Evolutionary conservation across 441 rosid species (phyloP).

Genomic region (Mallotus japonicus): DNA sequence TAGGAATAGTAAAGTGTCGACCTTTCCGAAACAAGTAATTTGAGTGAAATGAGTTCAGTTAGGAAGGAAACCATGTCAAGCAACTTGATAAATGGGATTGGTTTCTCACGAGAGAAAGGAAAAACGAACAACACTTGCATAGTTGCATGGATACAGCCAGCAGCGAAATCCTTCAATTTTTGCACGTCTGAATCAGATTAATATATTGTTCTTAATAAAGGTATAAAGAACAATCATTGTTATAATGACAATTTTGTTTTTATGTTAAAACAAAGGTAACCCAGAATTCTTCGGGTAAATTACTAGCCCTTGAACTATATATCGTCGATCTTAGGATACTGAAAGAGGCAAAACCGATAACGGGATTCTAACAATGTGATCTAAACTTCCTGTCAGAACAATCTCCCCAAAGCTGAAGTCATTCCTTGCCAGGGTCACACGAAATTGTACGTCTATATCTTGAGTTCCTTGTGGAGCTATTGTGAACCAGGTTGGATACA

Average conservation of each 20-base stretch:
- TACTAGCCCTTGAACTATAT: neutral
- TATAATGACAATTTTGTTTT: neutral
- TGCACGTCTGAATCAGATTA: neutral
- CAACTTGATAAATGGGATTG: neutral
- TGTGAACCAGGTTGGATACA: constrained; percentile 68
- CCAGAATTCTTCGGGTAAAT: neutral
- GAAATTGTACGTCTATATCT: constrained; percentile 49
- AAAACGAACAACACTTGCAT: neutral
- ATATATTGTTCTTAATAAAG: neutral
- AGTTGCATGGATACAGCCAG: neutral
- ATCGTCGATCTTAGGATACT: neutral
- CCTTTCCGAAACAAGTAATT: no score
- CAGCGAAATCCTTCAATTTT: neutral
- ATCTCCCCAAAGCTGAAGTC: constrained; percentile 74
- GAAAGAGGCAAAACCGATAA: constrained; percentile 52
- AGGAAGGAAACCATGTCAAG: neutral
- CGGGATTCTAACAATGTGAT: constrained; percentile 70
- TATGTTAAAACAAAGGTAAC: neutral
- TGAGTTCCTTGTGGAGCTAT: constrained; percentile 48
- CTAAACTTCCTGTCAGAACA: constrained; percentile 60
- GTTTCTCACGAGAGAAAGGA: neutral
- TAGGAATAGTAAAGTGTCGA: no score
- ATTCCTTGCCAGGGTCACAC: constrained; percentile 37
- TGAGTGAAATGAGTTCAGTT: neutral
- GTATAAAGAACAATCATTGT: neutral